Conservation (phyloP, 1,284 basidiomycete genomes). For the Rhodotorula glutinis region DNA sequence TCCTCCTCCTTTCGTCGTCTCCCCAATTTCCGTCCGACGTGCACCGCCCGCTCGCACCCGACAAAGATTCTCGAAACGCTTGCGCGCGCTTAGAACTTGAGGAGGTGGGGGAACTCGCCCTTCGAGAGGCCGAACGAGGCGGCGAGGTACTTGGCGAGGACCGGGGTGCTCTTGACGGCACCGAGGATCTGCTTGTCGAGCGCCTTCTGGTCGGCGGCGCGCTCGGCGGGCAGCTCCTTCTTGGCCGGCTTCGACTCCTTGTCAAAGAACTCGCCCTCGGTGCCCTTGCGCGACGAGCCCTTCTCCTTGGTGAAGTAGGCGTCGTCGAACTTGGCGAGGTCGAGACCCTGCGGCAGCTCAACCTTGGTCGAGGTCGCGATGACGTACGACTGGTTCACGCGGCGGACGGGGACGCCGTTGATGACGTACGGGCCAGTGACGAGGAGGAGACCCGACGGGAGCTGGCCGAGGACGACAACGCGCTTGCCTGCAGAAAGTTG, state of each 20-base stretch:
- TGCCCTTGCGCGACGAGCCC: slow-evolving; percentile 66
- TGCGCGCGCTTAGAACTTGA: slow-evolving; percentile 59
- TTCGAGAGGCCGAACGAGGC: slow-evolving; percentile 92
- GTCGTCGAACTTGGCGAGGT: slow-evolving; percentile 73
- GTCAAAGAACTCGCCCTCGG: slow-evolving; percentile 93
- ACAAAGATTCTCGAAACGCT: not conserved
- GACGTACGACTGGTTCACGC: slow-evolving; percentile 99
- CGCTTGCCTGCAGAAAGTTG: slow-evolving; percentile 59
- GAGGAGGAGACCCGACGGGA: slow-evolving; percentile 77
- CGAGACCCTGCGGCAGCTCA: slow-evolving; percentile 57
- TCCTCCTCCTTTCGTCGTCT: too few relatives aligned
- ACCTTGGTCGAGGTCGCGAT: slow-evolving; percentile 97
- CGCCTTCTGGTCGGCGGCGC: slow-evolving; percentile 87
- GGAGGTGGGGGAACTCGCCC: slow-evolving; percentile 81
- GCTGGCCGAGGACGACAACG: slow-evolving; percentile 97
- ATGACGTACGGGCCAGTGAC: slow-evolving; percentile 98
- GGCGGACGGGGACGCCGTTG: slow-evolving; percentile 96
- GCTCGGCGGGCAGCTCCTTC: slow-evolving; percentile 81
- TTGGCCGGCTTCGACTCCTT: slow-evolving; percentile 65
- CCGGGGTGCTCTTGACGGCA: slow-evolving; percentile 87
- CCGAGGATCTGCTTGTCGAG: slow-evolving; percentile 81
- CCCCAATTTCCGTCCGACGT: too few relatives aligned
- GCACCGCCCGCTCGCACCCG: too few relatives aligned
- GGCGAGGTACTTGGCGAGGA: slow-evolving; percentile 88
- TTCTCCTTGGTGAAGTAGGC: slow-evolving; percentile 87